A percentile compares a stretch with the other conserved stretches of the same genome.
Evolutionary conservation across 2,329 filamentous ascomycete genomes (phyloP).

Genomic region (Rutstroemia sp.): DNA sequence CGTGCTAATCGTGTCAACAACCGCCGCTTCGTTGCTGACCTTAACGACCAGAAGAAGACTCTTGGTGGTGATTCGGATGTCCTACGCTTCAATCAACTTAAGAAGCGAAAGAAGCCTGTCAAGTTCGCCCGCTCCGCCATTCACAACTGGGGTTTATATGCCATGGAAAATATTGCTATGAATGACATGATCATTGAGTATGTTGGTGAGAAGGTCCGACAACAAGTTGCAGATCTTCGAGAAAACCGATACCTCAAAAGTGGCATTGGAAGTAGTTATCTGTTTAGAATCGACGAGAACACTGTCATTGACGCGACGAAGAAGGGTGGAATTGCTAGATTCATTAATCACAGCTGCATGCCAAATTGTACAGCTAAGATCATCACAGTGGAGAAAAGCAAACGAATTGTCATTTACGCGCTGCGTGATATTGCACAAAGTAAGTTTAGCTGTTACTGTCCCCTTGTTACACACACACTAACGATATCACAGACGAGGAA

Average conservation of each 20-base stretch:
- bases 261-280: conserved; percentile 92
- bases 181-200: conserved; percentile 99
- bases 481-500: conserved; percentile 69
- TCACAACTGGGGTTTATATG: conserved; percentile 97
- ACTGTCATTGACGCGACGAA: conserved; percentile 98
- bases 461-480: conserved; percentile 10
- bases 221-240: conserved; percentile 94
- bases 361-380: conserved; percentile 99
- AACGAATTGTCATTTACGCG: conserved; percentile 98
- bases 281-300: conserved; percentile 97
- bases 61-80: conserved; percentile 80
- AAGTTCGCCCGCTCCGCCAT: conserved; percentile 97
- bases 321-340: conserved; percentile 93
- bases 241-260: conserved; percentile 91
- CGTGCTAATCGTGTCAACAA: conserved; percentile 94
- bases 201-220: conserved; percentile 92
- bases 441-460: conserved; percentile 45
- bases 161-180: conserved; percentile 92
- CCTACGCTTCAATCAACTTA: conserved; percentile 95
- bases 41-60: conserved; percentile 89
- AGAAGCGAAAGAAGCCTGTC: conserved; percentile 98
- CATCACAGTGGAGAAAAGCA: conserved; percentile 96
- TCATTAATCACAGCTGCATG: conserved; percentile 98
- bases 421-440: conserved; percentile 90
- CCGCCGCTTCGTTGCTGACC: conserved; percentile 85